These are phyloP conservation scores for Lichina pygmaea DNA, from an alignment of 495 filamentous ascomycete species.

Conservation along the genomic window DNA sequence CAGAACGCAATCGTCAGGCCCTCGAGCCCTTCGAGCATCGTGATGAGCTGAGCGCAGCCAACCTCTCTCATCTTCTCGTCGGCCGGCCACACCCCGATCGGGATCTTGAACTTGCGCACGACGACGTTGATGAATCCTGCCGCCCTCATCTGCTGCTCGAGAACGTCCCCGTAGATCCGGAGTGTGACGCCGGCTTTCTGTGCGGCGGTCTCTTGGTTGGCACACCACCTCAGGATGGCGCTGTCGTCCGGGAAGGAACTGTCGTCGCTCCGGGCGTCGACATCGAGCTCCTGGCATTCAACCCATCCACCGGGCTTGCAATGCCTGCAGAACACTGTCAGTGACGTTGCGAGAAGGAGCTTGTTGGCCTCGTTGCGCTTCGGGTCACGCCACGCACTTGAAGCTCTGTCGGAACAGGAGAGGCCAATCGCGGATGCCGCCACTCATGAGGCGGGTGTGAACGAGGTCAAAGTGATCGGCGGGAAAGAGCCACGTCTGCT, in stretches of 20 bases:
- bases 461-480: conserved; percentile 29
- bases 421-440: conserved; percentile 30
- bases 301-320: conserved; percentile 31
- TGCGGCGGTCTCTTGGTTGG: not conserved
- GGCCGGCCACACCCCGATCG: not conserved
- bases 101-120: conserved; percentile 6
- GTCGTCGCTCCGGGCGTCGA: conserved; percentile 23
- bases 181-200: not conserved
- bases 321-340: conserved; percentile 9
- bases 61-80: not conserved
- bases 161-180: conserved; percentile 1
- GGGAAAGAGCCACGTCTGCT: conserved; percentile 2
- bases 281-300: conserved; percentile 29
- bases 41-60: conserved; percentile 9
- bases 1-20: conserved; percentile 4
- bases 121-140: conserved; percentile 27
- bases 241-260: conserved; percentile 16
- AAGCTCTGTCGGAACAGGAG: conserved; percentile 20
- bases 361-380: not conserved
- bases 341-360: not conserved
- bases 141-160: conserved; percentile 17
- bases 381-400: conserved; percentile 6
- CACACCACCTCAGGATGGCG: conserved; percentile 7
- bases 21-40: conserved; percentile 11
- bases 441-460: conserved; percentile 30